Evolutionary conservation across 805 yeast species (phyloP).

Genomic region (Starmerella potacharoeniae): DNA sequence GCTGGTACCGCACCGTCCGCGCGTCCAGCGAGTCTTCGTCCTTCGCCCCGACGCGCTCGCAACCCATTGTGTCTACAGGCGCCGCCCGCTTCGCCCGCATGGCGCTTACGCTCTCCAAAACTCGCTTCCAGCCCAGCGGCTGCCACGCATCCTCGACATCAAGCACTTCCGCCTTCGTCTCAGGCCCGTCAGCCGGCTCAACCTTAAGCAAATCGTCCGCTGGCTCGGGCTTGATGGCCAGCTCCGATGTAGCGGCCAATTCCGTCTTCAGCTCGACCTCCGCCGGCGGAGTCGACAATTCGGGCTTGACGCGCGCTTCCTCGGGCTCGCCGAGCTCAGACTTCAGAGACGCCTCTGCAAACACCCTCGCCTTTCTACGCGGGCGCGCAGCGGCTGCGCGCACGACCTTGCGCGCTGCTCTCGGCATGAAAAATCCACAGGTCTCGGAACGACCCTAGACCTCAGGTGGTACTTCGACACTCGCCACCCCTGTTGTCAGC

Average conservation of each 20-base stretch:
- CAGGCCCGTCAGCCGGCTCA: background rate
- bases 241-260: background rate
- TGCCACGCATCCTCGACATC: constrained; percentile 3
- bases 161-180: background rate
- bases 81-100: constrained; percentile 61
- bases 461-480: constrained; percentile 3
- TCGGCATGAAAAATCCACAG: background rate
- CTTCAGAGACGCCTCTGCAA: background rate
- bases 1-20: constrained; percentile 50
- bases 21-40: constrained; percentile 21
- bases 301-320: background rate
- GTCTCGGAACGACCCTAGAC: background rate
- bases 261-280: background rate
- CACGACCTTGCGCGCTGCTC: background rate
- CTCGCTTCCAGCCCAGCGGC: constrained; percentile 26
- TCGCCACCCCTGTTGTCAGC: background rate
- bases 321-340: background rate
- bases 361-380: background rate
- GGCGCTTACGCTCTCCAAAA: constrained; percentile 34
- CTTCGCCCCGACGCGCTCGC: constrained; percentile 44
- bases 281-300: too few species aligned
- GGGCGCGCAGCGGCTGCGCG: background rate
- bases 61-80: constrained; percentile 85
- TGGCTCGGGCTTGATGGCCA: background rate
- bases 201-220: background rate